Evolutionary conservation across 2,329 filamentous ascomycete genomes (phyloP).

Genomic region (Nigrospora sphaerica): DNA sequence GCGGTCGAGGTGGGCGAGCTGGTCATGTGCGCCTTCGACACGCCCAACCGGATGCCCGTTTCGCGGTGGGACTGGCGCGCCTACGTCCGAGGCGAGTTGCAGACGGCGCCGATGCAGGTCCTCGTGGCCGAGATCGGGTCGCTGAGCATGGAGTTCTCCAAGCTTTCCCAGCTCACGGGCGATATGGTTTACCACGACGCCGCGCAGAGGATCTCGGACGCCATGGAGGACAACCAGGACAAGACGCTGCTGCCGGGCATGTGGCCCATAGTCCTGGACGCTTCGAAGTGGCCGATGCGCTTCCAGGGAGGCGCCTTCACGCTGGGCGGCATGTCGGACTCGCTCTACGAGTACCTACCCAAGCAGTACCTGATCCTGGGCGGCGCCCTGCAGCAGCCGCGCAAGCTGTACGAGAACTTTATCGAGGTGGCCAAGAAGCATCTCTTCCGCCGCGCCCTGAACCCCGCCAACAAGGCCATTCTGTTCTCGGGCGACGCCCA

Average conservation of each 20-base stretch:
- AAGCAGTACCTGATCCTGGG: slow-evolving; percentile 49
- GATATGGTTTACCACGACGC: slow-evolving; percentile 24
- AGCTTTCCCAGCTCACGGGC: slow-evolving; percentile 21
- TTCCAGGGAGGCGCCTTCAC: slow-evolving; percentile 30
- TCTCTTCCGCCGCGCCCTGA: slow-evolving; percentile 59
- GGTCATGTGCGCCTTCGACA: slow-evolving; percentile 23
- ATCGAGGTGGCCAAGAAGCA: slow-evolving; percentile 52
- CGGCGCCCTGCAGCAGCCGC: slow-evolving; percentile 50
- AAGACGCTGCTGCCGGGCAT: slow-evolving; percentile 40
- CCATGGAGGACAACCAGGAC: slow-evolving; percentile 14
- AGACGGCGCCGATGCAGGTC: slow-evolving; percentile 11
- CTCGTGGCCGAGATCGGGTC: slow-evolving; percentile 22
- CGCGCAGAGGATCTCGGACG: slow-evolving; percentile 18
- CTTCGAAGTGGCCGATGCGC: slow-evolving; percentile 48
- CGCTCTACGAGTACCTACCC: slow-evolving; percentile 42
- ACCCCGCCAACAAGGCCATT: slow-evolving; percentile 48
- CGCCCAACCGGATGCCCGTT: slow-evolving; percentile 22
- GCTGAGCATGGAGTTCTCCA: slow-evolving; percentile 23
- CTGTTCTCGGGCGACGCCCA: slow-evolving; percentile 43
- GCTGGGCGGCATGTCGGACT: slow-evolving; percentile 29
- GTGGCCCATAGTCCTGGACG: slow-evolving; percentile 58
- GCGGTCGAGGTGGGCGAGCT: slow-evolving; percentile 32
- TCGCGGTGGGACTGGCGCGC: slow-evolving; percentile 15
- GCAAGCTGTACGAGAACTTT: slow-evolving; percentile 53
- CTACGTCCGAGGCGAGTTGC: slow-evolving; percentile 12